phyloP scores from a whole-genome alignment of 495 filamentous ascomycete genomes.

The Aspergillus kassunensis region DNA sequence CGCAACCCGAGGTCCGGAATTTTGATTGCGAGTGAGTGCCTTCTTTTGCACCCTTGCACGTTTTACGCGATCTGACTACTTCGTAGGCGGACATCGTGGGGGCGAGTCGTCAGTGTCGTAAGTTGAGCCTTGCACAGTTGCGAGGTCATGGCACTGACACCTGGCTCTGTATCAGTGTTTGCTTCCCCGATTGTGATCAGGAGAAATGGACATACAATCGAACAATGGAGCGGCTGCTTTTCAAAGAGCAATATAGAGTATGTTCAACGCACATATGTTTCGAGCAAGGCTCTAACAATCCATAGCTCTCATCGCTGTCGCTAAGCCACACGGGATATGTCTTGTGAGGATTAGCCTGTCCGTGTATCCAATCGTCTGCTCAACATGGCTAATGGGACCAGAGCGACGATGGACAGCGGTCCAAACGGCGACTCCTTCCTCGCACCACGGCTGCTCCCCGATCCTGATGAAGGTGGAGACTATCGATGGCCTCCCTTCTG shows the following conservation, averaged over 20 bases:
- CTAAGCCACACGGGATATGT: conserved; percentile 37
- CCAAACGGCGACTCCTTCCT: conserved; percentile 35
- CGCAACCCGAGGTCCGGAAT: conserved; percentile 34
- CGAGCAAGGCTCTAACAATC: conserved; percentile 2
- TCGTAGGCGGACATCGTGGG: conserved; percentile 30
- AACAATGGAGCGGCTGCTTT: conserved; percentile 35
- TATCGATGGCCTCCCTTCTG: conserved; percentile 30
- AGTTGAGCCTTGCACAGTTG: conserved; percentile 12
- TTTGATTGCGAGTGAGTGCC: conserved; percentile 35
- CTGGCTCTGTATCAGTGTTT: conserved; percentile 24
- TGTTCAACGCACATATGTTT: background rate
- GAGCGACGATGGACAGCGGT: conserved; percentile 39
- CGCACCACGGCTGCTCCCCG: conserved; percentile 31
- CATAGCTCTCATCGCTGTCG: conserved; percentile 38
- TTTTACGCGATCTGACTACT: conserved; percentile 10
- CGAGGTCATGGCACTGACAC: conserved; percentile 1
- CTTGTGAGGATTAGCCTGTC: conserved; percentile 25
- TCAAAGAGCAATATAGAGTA: conserved; percentile 36
- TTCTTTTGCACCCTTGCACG: background rate
- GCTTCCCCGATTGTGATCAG: conserved; percentile 36
- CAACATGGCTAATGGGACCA: conserved; percentile 21
- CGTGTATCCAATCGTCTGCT: background rate
- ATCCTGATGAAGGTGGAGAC: conserved; percentile 32
- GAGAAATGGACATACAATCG: conserved; percentile 33
- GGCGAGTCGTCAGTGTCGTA: conserved; percentile 35